A percentile compares a stretch with the other conserved stretches of the same genome.
phyloP scores from a whole-genome alignment of 2,329 filamentous ascomycete species.

The Ilyonectria destructans region DNA sequence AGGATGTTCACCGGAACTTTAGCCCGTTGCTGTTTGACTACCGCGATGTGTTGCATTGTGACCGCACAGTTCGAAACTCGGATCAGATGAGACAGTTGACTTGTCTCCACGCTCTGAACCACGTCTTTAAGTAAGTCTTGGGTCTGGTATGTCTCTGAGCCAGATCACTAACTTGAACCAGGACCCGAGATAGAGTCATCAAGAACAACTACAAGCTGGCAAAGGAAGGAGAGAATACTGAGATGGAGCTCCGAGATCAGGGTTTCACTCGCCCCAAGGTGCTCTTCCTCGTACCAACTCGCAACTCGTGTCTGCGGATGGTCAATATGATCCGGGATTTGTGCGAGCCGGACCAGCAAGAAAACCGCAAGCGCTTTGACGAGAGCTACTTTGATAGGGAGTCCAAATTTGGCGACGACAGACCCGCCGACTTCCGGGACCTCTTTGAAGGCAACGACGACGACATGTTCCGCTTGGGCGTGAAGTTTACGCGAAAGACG shows the following conservation, averaged over 20 bases:
- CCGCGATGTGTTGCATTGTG: constrained; percentile 83
- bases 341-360: constrained; percentile 89
- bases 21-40: constrained; percentile 86
- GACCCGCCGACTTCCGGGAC: constrained; percentile 89
- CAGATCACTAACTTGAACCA: constrained; percentile 51
- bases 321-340: constrained; percentile 84
- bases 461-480: constrained; percentile 95
- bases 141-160: neutral
- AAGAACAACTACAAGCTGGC: constrained; percentile 91
- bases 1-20: constrained; percentile 75
- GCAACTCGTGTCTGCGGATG: constrained; percentile 86
- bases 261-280: constrained; percentile 97
- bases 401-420: constrained; percentile 77
- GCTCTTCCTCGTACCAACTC: constrained; percentile 90
- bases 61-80: constrained; percentile 79
- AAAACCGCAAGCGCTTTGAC: constrained; percentile 93
- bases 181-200: constrained; percentile 89
- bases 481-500: constrained; percentile 97
- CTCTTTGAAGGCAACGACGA: constrained; percentile 96
- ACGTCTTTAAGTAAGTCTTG: constrained; percentile 82
- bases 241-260: constrained; percentile 88
- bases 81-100: constrained; percentile 79
- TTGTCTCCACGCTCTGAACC: constrained; percentile 90
- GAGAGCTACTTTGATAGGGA: constrained; percentile 84
- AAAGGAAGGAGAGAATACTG: constrained; percentile 74